phyloP scores from a whole-genome alignment of 305 asterid species.

The Fraxinus xanthoxyloides region DNA sequence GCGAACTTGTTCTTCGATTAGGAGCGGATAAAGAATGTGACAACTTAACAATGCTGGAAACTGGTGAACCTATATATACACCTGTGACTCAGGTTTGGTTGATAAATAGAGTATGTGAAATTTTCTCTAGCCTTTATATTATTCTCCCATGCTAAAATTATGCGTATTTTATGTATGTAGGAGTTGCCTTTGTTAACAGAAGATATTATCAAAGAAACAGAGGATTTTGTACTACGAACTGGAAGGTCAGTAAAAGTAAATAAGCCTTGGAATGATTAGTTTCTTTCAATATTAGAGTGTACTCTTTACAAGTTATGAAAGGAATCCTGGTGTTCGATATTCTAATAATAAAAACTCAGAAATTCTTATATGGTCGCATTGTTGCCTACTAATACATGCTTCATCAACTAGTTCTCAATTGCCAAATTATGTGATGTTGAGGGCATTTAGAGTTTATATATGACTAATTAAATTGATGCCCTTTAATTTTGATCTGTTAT shows the following conservation, averaged over 20 bases:
- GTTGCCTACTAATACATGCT: neutral
- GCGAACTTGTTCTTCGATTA: conserved; percentile 78
- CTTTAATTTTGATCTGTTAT: neutral
- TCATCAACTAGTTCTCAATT: neutral
- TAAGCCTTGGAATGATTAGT: conserved; percentile 11
- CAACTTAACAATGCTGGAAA: conserved; percentile 79
- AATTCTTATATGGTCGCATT: neutral
- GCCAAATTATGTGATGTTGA: neutral
- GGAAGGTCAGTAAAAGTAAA: conserved; percentile 68
- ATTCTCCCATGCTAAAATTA: conserved; percentile 22
- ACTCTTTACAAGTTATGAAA: neutral
- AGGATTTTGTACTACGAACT: conserved; percentile 94
- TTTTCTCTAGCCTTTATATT: conserved; percentile 9
- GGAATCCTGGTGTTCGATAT: neutral
- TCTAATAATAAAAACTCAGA: neutral
- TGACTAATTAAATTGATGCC: neutral
- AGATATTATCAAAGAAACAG: conserved; percentile 95
- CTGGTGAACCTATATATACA: conserved; percentile 88
- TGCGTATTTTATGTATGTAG: conserved; percentile 40
- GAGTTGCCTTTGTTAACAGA: conserved; percentile 93
- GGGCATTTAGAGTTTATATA: neutral
- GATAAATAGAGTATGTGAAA: conserved; percentile 23
- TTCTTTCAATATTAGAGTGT: neutral
- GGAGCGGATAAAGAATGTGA: conserved; percentile 80
- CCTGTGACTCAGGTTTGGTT: conserved; percentile 86